Evolutionary conservation across 1,284 basidiomycete species (phyloP), one percentile per base, ranked within the genome.

Genomic region (Heterobasidion parviporum): DNA sequence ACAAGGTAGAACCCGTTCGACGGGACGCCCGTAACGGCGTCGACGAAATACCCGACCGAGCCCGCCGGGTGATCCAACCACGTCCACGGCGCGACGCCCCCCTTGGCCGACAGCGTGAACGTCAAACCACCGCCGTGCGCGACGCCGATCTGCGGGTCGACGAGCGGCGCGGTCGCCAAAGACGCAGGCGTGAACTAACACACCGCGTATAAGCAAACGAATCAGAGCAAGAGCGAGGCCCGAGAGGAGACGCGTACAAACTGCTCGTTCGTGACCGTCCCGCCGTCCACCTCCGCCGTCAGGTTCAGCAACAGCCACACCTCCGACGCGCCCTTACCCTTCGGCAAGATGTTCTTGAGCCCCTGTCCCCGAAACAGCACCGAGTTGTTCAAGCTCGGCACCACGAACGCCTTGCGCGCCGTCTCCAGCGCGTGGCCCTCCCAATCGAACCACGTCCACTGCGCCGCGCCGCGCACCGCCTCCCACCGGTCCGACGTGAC

Each of bases 371-470:
- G 62, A 47, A 71, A 72, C 6, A 83, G 60, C 14, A 78, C 57
- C 38, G 79, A 77, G 55, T 79, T 81, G 59, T 83, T 81, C 54
- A 83, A 63, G 18, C 71, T 65, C 6, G 78, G 77, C 0, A 79
- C 71, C 18, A 69, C 66, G 60, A 83, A 81, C 16, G 68, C 56
- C 54, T 71, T 65, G 35, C 57, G 68, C 46, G 64, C 72, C 20
- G 75, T 69, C 53, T 68, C 67, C 52, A 83, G 63, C 47, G 63
- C 59, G 14, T 66, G 73, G 15, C 81, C 82, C 16, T 60, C 61
- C 79, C 81, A 84, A 61, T 81, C 78, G 57, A 79, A 82, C 80
- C 81, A 82, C 7, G 78, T 81, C 61, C 82, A 64, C 65, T 78
- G 73, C 8, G 76, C 80, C 0, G 63, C 65, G 3, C 80, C 82